phyloP scores from a whole-genome alignment of 1,139 yeast genomes.

The Insectozyma bohioensis region DNA sequence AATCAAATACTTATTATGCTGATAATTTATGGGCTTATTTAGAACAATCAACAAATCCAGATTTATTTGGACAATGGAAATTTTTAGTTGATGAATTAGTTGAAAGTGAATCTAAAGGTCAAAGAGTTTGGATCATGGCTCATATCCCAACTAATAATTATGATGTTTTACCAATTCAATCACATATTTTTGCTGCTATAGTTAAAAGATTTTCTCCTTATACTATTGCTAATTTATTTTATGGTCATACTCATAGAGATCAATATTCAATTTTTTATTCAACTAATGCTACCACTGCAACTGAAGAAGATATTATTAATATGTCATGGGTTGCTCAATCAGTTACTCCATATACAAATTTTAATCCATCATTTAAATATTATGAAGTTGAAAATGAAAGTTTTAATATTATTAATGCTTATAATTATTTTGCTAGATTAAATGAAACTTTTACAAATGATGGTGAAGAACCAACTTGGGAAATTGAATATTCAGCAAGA shows the following conservation, averaged over 20 bases:
- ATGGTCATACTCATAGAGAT: conserved; percentile 72
- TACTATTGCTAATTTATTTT: conserved; percentile 66
- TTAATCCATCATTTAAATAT: conserved; percentile 72
- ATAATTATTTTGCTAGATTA: conserved; percentile 53
- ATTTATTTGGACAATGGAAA: conserved; percentile 62
- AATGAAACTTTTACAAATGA: conserved; percentile 50
- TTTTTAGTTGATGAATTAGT: conserved; percentile 60
- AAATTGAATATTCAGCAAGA: conserved; percentile 55
- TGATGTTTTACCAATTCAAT: conserved; percentile 60
- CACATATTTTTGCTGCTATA: conserved; percentile 54
- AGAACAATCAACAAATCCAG: conserved; percentile 52
- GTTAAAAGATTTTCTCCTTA: conserved; percentile 67
- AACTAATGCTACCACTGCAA: conserved; percentile 31
- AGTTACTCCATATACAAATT: conserved; percentile 59
- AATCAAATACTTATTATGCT: conserved; percentile 65
- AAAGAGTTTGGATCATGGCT: conserved; percentile 70
- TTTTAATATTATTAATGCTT: conserved; percentile 59
- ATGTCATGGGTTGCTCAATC: conserved; percentile 69
- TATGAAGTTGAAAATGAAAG: conserved; percentile 66
- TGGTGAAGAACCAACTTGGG: conserved; percentile 56
- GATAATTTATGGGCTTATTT: conserved; percentile 64
- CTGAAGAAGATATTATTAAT: conserved; percentile 46
- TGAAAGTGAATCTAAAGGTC: conserved; percentile 54
- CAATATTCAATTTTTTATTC: conserved; percentile 61
- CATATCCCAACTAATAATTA: conserved; percentile 60